phyloP scores from a whole-genome alignment of 73 alveolate genomes.

The Durusdinium trenchii region DNA sequence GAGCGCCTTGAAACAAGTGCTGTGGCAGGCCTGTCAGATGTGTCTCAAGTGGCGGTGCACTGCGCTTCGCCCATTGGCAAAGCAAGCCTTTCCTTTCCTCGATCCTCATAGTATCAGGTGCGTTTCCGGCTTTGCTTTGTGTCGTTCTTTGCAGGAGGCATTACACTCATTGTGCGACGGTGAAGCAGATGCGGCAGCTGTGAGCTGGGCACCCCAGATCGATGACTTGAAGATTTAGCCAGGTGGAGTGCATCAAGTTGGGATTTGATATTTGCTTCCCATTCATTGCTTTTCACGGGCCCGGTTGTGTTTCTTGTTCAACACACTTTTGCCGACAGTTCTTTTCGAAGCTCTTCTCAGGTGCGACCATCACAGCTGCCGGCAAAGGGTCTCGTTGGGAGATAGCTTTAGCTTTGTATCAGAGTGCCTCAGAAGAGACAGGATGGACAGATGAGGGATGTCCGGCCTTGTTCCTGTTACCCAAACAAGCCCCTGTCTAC shows the following conservation, averaged over 20 bases:
- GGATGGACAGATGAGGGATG: background rate
- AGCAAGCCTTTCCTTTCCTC: too few species aligned
- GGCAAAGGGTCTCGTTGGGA: constrained; percentile 52
- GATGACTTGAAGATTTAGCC: background rate
- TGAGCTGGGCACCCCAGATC: background rate
- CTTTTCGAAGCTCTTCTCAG: background rate
- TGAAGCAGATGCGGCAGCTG: background rate
- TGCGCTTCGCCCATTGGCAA: background rate
- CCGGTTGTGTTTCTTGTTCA: too few species aligned
- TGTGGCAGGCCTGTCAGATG: background rate
- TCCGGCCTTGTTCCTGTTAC: too few species aligned
- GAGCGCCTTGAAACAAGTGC: background rate
- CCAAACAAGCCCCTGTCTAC: too few species aligned
- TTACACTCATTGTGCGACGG: background rate
- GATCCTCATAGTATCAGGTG: too few species aligned
- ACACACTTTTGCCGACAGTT: too few species aligned
- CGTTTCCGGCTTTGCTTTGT: too few species aligned
- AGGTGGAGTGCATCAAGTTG: background rate
- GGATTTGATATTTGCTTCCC: background rate
- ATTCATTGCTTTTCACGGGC: background rate
- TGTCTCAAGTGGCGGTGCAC: background rate
- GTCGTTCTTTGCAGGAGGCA: background rate
- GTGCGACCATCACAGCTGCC: constrained; percentile 40
- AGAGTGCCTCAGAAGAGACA: background rate
- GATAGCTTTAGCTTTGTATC: constrained; percentile 3